A percentile compares a stretch with the other conserved stretches of the same genome.
Conservation (phyloP, 1,284 basidiomycete genomes). For the Puccinia triticina region DNA sequence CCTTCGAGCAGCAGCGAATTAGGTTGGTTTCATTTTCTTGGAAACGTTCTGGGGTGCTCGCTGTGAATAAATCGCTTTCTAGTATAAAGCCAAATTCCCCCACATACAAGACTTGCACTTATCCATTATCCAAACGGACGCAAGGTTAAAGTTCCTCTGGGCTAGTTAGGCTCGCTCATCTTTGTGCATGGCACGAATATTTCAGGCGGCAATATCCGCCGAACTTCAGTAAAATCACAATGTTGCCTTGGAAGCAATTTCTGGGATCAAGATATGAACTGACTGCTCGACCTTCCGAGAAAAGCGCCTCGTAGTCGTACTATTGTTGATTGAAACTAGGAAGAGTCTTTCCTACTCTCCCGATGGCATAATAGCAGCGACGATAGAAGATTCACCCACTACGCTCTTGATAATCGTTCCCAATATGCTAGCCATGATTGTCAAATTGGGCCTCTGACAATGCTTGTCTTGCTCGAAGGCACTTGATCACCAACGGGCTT, state of each 20-base stretch:
- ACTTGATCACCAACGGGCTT: conserved; percentile 18
- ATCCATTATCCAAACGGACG: not conserved
- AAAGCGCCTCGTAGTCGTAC: not conserved
- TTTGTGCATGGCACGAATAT: conserved; percentile 1
- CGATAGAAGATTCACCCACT: not conserved
- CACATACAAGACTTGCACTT: not conserved
- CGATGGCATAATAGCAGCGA: not conserved
- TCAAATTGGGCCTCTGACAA: not conserved
- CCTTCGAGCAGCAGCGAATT: not conserved
- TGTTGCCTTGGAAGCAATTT: conserved; percentile 16
- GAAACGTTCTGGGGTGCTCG: not conserved
- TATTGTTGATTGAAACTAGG: not conserved
- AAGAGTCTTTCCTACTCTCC: not conserved
- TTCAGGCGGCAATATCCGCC: conserved; percentile 5
- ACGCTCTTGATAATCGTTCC: not conserved
- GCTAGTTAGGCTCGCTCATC: not conserved
- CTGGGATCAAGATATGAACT: conserved; percentile 14
- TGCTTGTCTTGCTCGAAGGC: not conserved
- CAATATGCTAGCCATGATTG: not conserved
- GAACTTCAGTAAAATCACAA: conserved; percentile 6
- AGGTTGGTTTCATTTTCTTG: conserved; percentile 9
- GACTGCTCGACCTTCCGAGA: conserved; percentile 19
- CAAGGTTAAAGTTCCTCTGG: conserved; percentile 11
- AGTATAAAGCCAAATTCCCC: not conserved
- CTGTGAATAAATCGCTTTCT: not conserved